Percentiles rank a stretch among this genome's conserved stretches.
Conservation (phyloP, 345 rosid genomes). For the Moricandia moricandioides region DNA sequence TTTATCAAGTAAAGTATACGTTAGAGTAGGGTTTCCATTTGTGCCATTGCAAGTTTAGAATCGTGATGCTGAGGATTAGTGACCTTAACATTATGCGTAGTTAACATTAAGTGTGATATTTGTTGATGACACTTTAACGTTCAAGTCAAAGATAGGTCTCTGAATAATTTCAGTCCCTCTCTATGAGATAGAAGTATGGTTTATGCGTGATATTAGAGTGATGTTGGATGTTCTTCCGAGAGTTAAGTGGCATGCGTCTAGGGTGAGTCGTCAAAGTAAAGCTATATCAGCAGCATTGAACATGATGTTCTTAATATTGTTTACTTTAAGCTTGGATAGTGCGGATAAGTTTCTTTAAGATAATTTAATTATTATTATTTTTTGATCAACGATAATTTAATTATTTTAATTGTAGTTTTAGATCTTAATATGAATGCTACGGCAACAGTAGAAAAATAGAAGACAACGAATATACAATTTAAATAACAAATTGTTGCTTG, state of each 20-base stretch:
- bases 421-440: background rate
- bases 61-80: background rate
- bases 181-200: background rate
- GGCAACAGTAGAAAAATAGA: background rate
- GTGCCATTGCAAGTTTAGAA: background rate
- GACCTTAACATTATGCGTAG: background rate
- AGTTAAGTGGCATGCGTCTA: background rate
- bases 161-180: background rate
- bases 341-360: background rate
- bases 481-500: background rate
- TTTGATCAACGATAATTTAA: background rate
- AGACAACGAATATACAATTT: background rate
- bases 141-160: background rate
- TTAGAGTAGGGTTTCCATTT: background rate
- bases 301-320: background rate
- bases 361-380: background rate
- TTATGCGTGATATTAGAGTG: background rate
- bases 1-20: background rate
- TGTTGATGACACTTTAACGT: background rate
- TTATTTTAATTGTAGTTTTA: no score
- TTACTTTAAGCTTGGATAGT: background rate
- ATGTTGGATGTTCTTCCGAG: background rate
- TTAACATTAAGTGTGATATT: background rate
- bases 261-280: background rate
- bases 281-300: background rate